Evolutionary conservation across 164 flowering plant species (phyloP).

Genomic region (Vitis rupestris): DNA sequence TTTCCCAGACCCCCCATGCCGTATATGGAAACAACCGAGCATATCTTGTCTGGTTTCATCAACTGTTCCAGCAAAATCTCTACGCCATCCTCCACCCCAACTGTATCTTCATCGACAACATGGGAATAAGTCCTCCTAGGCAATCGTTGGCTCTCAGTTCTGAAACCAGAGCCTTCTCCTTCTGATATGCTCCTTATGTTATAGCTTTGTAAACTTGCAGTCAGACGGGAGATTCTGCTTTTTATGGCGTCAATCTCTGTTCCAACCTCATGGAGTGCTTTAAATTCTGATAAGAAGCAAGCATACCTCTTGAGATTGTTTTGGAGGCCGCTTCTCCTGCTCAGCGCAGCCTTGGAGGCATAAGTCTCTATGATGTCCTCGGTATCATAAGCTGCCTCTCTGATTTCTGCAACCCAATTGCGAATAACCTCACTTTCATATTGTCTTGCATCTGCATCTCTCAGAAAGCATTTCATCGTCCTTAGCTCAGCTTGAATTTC

Average conservation of each 20-base stretch:
- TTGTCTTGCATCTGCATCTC: slow-evolving; percentile 28
- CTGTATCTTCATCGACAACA: too few species aligned
- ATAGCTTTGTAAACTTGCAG: slow-evolving; percentile 3
- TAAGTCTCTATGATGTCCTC: slow-evolving; percentile 31
- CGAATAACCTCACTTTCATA: slow-evolving; percentile 10
- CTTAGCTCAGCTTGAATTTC: slow-evolving; percentile 11
- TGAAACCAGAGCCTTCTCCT: background rate
- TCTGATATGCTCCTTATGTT: slow-evolving; percentile 4
- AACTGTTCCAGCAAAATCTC: too few species aligned
- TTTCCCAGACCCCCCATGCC: too few species aligned
- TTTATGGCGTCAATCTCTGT: slow-evolving; percentile 12
- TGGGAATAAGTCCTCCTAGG: too few species aligned
- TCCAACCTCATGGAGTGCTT: slow-evolving; percentile 3
- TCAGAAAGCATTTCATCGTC: slow-evolving; percentile 19
- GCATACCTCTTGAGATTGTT: slow-evolving; percentile 1
- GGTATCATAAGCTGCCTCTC: slow-evolving; percentile 28
- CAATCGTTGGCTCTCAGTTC: background rate
- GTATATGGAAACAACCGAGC: too few species aligned
- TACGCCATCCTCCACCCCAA: too few species aligned
- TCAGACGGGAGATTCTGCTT: slow-evolving; percentile 6
- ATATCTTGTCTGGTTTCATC: too few species aligned
- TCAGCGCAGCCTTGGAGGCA: slow-evolving; percentile 4
- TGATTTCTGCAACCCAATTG: slow-evolving; percentile 30
- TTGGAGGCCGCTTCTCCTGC: background rate
- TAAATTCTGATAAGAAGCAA: background rate